Base-by-base conservation (phyloP, 352 stramenopile species). In the Phytophthora pistaciae region DNA sequence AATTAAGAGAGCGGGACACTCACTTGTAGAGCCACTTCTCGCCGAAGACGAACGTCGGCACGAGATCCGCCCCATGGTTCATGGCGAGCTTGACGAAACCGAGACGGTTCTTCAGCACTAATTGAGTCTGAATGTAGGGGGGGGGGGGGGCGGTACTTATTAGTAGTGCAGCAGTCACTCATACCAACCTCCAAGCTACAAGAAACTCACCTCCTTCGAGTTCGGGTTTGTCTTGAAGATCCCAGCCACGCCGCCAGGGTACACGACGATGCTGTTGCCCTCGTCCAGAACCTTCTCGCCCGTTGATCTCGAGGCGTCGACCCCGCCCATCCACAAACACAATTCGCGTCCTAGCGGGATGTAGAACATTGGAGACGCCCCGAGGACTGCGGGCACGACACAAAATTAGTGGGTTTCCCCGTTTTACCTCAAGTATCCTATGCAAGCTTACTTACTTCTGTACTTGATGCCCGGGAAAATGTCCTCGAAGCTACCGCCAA, bases 11-110 rank as follows among this genome's bases (percentile, higher is more conserved):
- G 18, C 21, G 16, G 36, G n/a, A 10, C 14, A 78, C 76, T 59
- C 55, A 83, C 76, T 81, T 72, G 77, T 85, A 84, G 16, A 85
- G 68, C 80, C 80, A 87, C 58, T 87, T 87, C 48, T 87, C 80
- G 23, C 80, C 80, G 33, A 87, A 87, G 20, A 84, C 75, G 42
- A 87, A 87, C 0, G 70, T 80, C 5, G 80, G 80, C 10, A 87
- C 80, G 14, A 87, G 69, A 20, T 87, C 68, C 0, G 78, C 77
- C 5, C 80, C 80, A 59, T 85, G 68, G 27, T 66, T 79, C 20
- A 87, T 75, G 14, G 80, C 80, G 9, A 87, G 64, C 31, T 83
- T 83, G 58, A 87, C 57, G 52, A 87, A 87, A 4, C 80, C 80
- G 40, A 85, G 53, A 23, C 80, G 80, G 13, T 75, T 77, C 48